A percentile compares a stretch with the other conserved stretches of the same genome.
phyloP scores from a whole-genome alignment of 371 early-diverging fungal species.

The Mortierella sp. region DNA sequence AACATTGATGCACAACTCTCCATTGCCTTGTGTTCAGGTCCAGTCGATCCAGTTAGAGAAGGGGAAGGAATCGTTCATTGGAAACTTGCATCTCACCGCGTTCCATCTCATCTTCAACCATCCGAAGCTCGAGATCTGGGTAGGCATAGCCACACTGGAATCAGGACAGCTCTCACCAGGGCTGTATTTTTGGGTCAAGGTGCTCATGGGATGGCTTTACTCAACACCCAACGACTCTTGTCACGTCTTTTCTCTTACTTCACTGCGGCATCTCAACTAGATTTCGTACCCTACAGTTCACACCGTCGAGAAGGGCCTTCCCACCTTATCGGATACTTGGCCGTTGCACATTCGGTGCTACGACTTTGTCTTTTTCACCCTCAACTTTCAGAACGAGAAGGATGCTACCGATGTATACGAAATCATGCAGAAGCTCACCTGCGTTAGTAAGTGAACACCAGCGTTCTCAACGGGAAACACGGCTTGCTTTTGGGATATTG shows the following conservation, averaged over 20 bases:
- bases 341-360: conserved; percentile 79
- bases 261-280: conserved; percentile 52
- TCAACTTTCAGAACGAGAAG: conserved; percentile 74
- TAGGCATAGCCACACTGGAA: conserved; percentile 38
- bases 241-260: not conserved
- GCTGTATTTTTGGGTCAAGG: not conserved
- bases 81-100: conserved; percentile 81
- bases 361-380: conserved; percentile 80
- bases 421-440: conserved; percentile 77
- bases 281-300: conserved; percentile 88
- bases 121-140: conserved; percentile 76
- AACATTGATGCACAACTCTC: too few relatives aligned
- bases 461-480: too few relatives aligned
- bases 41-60: conserved; percentile 70
- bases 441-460: conserved; percentile 62
- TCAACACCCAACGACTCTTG: too few relatives aligned
- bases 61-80: conserved; percentile 63
- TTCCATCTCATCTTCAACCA: conserved; percentile 84
- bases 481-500: too few relatives aligned
- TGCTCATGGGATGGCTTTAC: too few relatives aligned
- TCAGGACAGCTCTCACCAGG: not conserved
- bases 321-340: conserved; percentile 58
- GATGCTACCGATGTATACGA: conserved; percentile 84
- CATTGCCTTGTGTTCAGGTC: too few relatives aligned
- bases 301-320: conserved; percentile 77